Conservation (phyloP, 371 early-diverging fungal genomes). For the Zancudomyces culisetae region DNA sequence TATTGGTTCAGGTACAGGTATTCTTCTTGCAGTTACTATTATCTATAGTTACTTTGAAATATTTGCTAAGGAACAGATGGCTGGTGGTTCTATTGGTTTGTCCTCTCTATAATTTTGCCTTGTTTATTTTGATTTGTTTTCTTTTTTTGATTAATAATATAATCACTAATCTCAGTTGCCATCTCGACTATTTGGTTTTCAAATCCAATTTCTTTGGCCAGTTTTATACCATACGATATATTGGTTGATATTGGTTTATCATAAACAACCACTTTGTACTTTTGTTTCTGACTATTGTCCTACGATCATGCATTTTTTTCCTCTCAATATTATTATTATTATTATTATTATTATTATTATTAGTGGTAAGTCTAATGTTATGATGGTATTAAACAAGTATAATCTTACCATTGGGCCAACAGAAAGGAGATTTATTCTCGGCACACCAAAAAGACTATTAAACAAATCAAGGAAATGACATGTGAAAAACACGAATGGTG, state of each 20-base stretch:
- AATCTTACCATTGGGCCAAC: not conserved
- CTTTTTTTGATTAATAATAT: no score
- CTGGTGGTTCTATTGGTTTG: slow-evolving; percentile 31
- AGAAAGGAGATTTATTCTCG: not conserved
- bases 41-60: slow-evolving; percentile 99
- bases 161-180: slow-evolving; percentile 13
- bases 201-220: slow-evolving; percentile 13
- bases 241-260: no score
- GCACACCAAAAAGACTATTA: slow-evolving; percentile 4
- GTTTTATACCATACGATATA: slow-evolving; percentile 16
- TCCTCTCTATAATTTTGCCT: not conserved
- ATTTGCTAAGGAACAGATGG: slow-evolving; percentile 88
- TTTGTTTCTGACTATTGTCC: no score
- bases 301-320: no score
- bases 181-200: slow-evolving; percentile 8
- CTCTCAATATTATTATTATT: no score
- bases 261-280: no score
- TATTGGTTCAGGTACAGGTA: slow-evolving; percentile 98
- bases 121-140: no score
- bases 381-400: no score
- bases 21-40: slow-evolving; percentile 96
- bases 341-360: no score
- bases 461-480: slow-evolving; percentile 21
- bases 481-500: slow-evolving; percentile 22
- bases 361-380: no score